Evolutionary conservation across 163 green algal genomes (phyloP), one percentile per base, ranked within the genome.

Genomic region (Scenedesmus sp.): DNA sequence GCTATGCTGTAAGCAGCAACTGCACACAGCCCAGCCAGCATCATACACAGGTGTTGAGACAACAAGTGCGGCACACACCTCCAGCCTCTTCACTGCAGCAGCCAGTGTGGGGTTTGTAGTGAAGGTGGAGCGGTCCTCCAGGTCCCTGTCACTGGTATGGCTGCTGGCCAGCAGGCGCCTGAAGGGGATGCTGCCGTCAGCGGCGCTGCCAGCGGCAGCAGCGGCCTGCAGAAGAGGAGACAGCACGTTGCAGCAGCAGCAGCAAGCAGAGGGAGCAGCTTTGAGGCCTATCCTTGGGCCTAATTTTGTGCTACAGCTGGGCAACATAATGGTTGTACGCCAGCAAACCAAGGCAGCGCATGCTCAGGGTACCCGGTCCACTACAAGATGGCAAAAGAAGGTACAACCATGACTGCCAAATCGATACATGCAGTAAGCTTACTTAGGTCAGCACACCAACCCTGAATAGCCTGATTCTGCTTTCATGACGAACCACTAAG

Each of bases 121-220:
- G 9, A 24, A 9, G 2, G 30, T 30, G 15, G 30, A 40, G 65
- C 65, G 65, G 65, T 76, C 65, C 65, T 76, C 65, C 65, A 76
- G 65, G 7, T 76, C 30, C 65, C 65, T 76, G 65, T 76, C 65
- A 18, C 65, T 76, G 65, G 30, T 76, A 30, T 37, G 30, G 65
- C 12, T 7, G 0, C 65, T 76, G 65, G 30, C 0, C 65, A 76
- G 65, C 65, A 76, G 65, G 0, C 65, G 65, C 65, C 65, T 37
- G 30, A 76, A 76, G 65, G 65, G 65, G 9, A 37, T 40, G 30
- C 65, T 37, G 30, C 24, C 53, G 43, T 56, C 68, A 46, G 35
- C 72, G 43, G 56, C 83, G 24, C 37, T 56, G 22, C 37, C 73
- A 81, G 51, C 83, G 68, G 59, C 59, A 79, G 83, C 83, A 81